Evolutionary conservation across 495 filamentous ascomycete genomes (phyloP).

Genomic region (Penicillium coprophilum): DNA sequence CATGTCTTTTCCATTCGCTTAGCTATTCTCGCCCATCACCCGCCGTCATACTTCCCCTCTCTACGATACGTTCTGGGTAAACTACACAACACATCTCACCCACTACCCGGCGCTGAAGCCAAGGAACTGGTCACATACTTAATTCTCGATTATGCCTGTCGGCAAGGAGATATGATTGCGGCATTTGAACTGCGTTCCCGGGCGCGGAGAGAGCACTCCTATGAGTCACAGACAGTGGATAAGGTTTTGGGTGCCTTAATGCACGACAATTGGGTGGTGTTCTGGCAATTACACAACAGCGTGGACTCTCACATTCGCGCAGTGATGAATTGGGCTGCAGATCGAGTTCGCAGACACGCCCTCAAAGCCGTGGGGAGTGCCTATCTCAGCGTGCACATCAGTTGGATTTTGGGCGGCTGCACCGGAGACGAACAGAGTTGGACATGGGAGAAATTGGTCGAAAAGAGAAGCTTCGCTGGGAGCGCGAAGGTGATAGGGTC

Average conservation of each 20-base stretch:
- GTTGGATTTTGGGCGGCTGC: constrained; percentile 45
- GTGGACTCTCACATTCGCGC: constrained; percentile 75
- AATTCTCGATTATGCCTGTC: constrained; percentile 85
- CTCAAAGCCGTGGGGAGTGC: constrained; percentile 80
- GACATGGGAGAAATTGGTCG: constrained; percentile 70
- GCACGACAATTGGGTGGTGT: constrained; percentile 78
- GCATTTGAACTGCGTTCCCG: constrained; percentile 63
- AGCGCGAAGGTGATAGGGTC: constrained; percentile 64
- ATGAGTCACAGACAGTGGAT: constrained; percentile 62
- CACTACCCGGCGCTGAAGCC: constrained; percentile 64
- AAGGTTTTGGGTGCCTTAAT: constrained; percentile 67
- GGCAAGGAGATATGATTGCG: constrained; percentile 68
- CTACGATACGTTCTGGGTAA: constrained; percentile 71
- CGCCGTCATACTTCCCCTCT: constrained; percentile 87
- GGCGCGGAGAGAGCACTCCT: constrained; percentile 48
- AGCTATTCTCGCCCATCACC: constrained; percentile 73
- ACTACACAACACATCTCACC: constrained; percentile 61
- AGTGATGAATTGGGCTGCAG: constrained; percentile 78
- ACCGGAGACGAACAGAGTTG: constrained; percentile 61
- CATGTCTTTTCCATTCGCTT: constrained; percentile 81
- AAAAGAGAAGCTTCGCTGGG: constrained; percentile 75
- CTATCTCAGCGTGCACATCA: constrained; percentile 70
- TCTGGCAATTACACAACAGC: constrained; percentile 65
- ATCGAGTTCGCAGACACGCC: constrained; percentile 64
- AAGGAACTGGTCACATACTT: constrained; percentile 77